Base-by-base conservation (phyloP, 345 rosid species). In the Lumnitzera littorea region DNA sequence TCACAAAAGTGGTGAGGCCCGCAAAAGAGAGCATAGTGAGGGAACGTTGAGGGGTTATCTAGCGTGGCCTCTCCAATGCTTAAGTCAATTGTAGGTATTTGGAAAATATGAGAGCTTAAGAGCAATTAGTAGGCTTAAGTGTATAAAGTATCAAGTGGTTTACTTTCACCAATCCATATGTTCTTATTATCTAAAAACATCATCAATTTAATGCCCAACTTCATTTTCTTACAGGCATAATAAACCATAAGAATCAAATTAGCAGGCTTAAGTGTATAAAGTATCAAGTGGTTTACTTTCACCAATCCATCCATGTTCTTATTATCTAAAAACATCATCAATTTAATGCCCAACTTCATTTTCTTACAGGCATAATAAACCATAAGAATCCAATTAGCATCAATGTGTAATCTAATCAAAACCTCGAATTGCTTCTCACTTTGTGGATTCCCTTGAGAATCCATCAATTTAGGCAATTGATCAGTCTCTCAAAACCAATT, bases 171-270 rank as follows among this genome's bases (percentile, higher is more conserved):
- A 92, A 61, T 6, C 84, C 89, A 61, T 92, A 89, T 85, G 50
- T 87, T 69, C 72, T 81, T 80, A 68, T 92, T 89, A 55, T 80
- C 85, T 87, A 92, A 50, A 64, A 87, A 92, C 31, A 80, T 79
- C 5, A 84, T 76, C 5, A 91, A 95, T 65, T 76, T 80, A 23
- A 87, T 66, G 7, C 88, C 96, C 43, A 87, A 85, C 79, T 84
- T 85, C 97, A 89, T 89, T 78, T 92, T 92, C 72, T 85, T 83
- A 65, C 87, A 92, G 55, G 89, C 84, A n/a, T n/a, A n/a, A n/a
- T n/a, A n/a, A n/a, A n/a, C n/a, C n/a, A n/a, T n/a, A n/a, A n/a
- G n/a, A n/a, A n/a, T n/a, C n/a, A n/a, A n/a, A n/a, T n/a, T n/a
- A n/a, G n/a, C n/a, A n/a, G n/a, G n/a, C n/a, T n/a, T n/a, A n/a